Percentiles rank a stretch among this genome's conserved stretches.
Evolutionary conservation across 1,284 basidiomycete species (phyloP).

Genomic region (Leccinum subrobustum): DNA sequence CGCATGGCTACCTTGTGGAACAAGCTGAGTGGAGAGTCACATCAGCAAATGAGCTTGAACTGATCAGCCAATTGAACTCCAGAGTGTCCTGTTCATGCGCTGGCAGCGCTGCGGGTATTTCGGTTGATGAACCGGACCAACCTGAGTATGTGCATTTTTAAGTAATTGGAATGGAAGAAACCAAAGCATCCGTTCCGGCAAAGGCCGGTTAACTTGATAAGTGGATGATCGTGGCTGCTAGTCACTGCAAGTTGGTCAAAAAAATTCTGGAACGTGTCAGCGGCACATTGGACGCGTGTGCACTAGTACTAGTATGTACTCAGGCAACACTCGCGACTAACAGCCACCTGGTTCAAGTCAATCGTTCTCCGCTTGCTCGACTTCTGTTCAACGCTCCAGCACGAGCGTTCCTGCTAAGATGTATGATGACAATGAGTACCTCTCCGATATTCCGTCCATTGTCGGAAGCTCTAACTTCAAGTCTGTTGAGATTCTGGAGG

Average conservation of each 20-base stretch:
- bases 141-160: neutral
- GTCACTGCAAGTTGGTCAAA: neutral
- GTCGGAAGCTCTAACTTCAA: too few relatives aligned
- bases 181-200: neutral
- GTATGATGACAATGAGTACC: too few relatives aligned
- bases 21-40: neutral
- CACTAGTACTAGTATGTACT: neutral
- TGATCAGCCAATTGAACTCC: neutral
- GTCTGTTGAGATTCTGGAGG: too few relatives aligned
- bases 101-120: neutral
- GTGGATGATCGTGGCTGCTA: neutral
- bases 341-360: neutral
- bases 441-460: too few relatives aligned
- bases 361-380: neutral
- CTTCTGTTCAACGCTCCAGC: too few relatives aligned
- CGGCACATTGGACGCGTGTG: neutral
- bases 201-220: neutral
- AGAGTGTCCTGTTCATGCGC: neutral
- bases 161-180: neutral
- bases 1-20: constrained; percentile 8
- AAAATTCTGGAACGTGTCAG: neutral
- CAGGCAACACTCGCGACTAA: neutral
- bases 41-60: neutral
- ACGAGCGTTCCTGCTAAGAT: too few relatives aligned
- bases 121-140: neutral